Evolutionary conservation across 768 basidiomycete genomes (phyloP).

Genomic region (Lenzites betulinus): DNA sequence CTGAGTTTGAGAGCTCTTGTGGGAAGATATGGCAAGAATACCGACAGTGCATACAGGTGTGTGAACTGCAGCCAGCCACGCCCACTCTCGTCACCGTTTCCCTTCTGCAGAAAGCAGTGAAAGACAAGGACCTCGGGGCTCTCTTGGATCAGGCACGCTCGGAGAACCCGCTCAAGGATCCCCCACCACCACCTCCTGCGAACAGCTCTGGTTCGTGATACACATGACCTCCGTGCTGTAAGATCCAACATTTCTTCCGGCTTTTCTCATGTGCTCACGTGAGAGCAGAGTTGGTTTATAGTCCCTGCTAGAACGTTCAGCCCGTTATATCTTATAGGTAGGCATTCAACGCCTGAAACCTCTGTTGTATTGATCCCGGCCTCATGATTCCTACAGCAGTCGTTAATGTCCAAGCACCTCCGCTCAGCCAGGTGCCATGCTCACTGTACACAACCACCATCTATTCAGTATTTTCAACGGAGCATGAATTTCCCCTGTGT

Average conservation of each 20-base stretch:
- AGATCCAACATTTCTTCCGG: neutral
- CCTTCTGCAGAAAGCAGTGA: slow-evolving; percentile 67
- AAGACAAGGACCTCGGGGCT: slow-evolving; percentile 73
- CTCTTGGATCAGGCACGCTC: slow-evolving; percentile 70
- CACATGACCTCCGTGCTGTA: neutral
- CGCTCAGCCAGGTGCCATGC: neutral
- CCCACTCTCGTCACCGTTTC: neutral
- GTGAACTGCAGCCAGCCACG: slow-evolving; percentile 29
- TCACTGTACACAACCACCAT: neutral
- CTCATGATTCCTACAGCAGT: neutral
- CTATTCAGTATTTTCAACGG: neutral
- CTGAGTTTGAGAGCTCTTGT: slow-evolving; percentile 85
- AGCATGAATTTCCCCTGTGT: neutral
- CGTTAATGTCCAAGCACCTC: neutral
- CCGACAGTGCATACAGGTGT: slow-evolving; percentile 79
- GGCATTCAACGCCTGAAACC: neutral
- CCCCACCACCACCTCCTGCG: slow-evolving; percentile 43
- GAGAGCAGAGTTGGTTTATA: neutral
- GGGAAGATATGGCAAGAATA: slow-evolving; percentile 84
- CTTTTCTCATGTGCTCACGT: neutral
- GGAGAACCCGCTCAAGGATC: slow-evolving; percentile 52
- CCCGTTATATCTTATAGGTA: neutral
- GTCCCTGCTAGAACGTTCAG: neutral
- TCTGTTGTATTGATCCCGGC: neutral
- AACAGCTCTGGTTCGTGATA: slow-evolving; percentile 17